Conservation (phyloP, 2,329 filamentous ascomycete species). For the Pestalotiopsis fici region DNA sequence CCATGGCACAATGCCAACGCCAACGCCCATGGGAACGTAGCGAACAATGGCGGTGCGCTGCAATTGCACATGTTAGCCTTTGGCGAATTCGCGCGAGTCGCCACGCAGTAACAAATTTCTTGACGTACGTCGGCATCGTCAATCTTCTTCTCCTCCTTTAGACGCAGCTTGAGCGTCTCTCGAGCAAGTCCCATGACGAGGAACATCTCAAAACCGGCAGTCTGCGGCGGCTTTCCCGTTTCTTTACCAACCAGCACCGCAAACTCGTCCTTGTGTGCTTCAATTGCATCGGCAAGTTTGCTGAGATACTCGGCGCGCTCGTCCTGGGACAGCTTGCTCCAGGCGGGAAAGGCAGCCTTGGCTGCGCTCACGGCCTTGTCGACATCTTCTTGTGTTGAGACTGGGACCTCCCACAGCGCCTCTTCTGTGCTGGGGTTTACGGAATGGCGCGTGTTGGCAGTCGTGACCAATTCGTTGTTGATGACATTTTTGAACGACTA, state of each 20-base stretch:
- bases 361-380: neutral
- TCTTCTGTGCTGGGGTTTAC: constrained; percentile 2
- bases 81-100: too few species aligned
- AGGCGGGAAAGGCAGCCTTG: neutral
- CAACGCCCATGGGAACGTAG: constrained; percentile 38
- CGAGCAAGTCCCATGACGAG: constrained; percentile 22
- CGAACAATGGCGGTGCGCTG: constrained; percentile 23
- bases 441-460: neutral
- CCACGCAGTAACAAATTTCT: too few species aligned
- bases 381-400: neutral
- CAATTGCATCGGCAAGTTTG: constrained; percentile 16
- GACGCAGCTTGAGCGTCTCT: constrained; percentile 32
- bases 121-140: constrained; percentile 16
- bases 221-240: constrained; percentile 15
- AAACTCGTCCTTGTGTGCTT: constrained; percentile 15
- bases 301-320: constrained; percentile 20
- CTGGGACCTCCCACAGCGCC: neutral
- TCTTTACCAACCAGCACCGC: constrained; percentile 14
- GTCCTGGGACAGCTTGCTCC: constrained; percentile 15
- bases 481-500: constrained; percentile 3
- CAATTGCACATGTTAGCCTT: constrained; percentile 28
- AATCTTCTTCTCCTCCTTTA: constrained; percentile 8
- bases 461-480: neutral
- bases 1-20: constrained; percentile 52
- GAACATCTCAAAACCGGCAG: constrained; percentile 14